Base-by-base conservation (phyloP, 192 early-diverging fungal genomes). In the Coemansia sp. region DNA sequence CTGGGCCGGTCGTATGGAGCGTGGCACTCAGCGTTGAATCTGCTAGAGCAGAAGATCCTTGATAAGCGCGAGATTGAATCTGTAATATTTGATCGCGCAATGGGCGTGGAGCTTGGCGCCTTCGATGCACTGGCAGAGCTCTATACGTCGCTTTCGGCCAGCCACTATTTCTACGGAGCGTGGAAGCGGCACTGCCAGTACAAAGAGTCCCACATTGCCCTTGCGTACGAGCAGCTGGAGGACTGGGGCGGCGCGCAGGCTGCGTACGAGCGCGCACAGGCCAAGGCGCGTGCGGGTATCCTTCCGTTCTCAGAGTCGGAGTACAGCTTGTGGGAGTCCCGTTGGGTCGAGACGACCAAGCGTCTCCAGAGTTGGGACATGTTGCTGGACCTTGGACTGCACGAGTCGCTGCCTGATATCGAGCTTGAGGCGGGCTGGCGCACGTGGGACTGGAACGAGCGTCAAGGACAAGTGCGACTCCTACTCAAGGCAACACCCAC, bases 301-400 rank as follows among this genome's bases (percentile, higher is more conserved):
- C 68, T 94, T 31, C 91, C 92, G 14, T 98, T 95, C 62, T 88
- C 89, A 27, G 98, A 99, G 74, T 87, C 92, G 2, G 98, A 99
- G 59, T 99, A 98, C 72, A 84, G 85, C 27, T 74, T 99, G 20
- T 99, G 98, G 98, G 98, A 99, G 82, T 87, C 95, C 56, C 92
- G 94, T 56, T 99, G 98, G 98, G 85, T 97, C 23, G 75, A 77
- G 29, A 94, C 92, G 44, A 90, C 96, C 0, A 84, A 96, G 62
- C 89, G 89, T 37, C 73, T 99, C 22, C 96, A 99, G 74, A 93
- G 91, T 69, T 99, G 98, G 98, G 98, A 99, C 59, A 89, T 97
- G 61, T 80, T 99, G 47, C 82, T 85, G 6, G 98, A 98, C 56
- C 86, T 98, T 33, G 88, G 93, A 13, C 91, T 94, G 67, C 89